Conservation (phyloP, 768 basidiomycete species). For the Collybia sp. region DNA sequence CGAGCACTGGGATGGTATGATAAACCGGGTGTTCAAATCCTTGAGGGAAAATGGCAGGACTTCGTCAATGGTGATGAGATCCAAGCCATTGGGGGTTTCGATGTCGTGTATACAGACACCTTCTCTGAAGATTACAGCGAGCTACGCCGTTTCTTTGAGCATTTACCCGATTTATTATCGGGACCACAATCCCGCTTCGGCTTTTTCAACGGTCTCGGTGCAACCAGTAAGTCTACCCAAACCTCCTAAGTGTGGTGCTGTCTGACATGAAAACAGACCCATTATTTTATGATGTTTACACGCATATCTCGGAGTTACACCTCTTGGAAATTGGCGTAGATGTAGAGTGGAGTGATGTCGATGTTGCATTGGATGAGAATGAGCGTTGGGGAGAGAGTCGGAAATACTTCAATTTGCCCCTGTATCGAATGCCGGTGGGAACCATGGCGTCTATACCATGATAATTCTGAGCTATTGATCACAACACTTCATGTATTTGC, state of each 20-base stretch:
- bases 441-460: slow-evolving; percentile 17
- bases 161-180: slow-evolving; percentile 70
- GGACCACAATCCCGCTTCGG: slow-evolving; percentile 78
- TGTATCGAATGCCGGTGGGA: slow-evolving; percentile 66
- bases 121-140: slow-evolving; percentile 87
- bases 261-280: slow-evolving; percentile 48
- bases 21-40: slow-evolving; percentile 69
- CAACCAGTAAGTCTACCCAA: slow-evolving; percentile 65
- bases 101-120: slow-evolving; percentile 88
- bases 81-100: slow-evolving; percentile 70
- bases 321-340: slow-evolving; percentile 77
- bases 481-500: no score
- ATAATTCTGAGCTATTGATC: not conserved
- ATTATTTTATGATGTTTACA: slow-evolving; percentile 89
- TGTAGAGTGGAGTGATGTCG: slow-evolving; percentile 79
- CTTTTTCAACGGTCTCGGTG: slow-evolving; percentile 97
- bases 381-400: slow-evolving; percentile 72
- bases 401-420: slow-evolving; percentile 72
- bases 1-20: slow-evolving; percentile 71
- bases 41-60: slow-evolving; percentile 96
- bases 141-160: slow-evolving; percentile 77
- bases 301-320: slow-evolving; percentile 79
- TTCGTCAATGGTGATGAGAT: slow-evolving; percentile 58
- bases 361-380: slow-evolving; percentile 45
- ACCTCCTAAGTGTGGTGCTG: slow-evolving; percentile 1